phyloP scores from a whole-genome alignment of 148 eudicot genomes.

The Diospyros lotus region DNA sequence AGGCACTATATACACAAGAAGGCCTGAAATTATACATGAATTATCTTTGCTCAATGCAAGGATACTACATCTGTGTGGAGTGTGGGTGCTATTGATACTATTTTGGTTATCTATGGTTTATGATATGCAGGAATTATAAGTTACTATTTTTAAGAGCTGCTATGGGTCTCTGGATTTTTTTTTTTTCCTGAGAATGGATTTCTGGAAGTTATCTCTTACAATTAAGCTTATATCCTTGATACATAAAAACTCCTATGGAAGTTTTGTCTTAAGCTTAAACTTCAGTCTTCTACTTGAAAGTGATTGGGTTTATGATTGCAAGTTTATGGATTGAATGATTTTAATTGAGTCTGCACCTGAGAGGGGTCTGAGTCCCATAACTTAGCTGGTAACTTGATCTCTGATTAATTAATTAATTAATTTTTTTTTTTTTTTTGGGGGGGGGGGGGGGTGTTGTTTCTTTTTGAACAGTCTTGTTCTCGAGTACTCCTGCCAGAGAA shows the following conservation, averaged over 20 bases:
- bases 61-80: background rate
- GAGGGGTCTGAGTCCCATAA: constrained; percentile 1
- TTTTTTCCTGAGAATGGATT: no score
- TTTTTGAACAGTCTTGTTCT: constrained; percentile 59
- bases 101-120: background rate
- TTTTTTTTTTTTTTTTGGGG: constrained; percentile 2
- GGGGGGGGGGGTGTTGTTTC: background rate
- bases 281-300: background rate
- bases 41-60: no score
- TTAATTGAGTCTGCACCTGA: background rate
- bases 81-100: background rate
- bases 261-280: background rate
- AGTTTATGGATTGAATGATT: background rate
- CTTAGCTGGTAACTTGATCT: constrained; percentile 7
- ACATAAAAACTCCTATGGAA: background rate
- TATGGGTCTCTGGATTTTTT: background rate
- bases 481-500: constrained; percentile 63
- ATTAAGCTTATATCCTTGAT: no score
- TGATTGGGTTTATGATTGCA: background rate
- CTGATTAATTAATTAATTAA: background rate
- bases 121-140: background rate
- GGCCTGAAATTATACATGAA: no score
- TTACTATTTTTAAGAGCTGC: background rate
- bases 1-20: no score
- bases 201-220: no score